Evolutionary conservation across 306 rosid genomes (phyloP).

Genomic region (Pueraria montana): DNA sequence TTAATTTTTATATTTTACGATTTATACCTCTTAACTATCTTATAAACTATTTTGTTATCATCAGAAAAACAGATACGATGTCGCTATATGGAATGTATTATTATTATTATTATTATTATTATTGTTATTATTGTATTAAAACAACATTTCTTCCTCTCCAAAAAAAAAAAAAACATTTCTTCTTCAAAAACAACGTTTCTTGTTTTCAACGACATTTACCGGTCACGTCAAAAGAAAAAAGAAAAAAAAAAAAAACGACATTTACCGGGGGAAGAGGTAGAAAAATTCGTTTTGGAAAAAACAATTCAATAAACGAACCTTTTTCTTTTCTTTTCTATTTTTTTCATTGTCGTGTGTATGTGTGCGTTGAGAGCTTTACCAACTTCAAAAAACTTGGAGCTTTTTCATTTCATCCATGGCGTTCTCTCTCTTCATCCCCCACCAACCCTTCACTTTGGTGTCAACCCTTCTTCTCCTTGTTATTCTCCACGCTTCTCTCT

Average conservation of each 20-base stretch:
- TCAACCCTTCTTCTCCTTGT: constrained; percentile 49
- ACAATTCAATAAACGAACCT: neutral
- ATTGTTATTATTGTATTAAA: too few species aligned
- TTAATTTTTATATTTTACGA: neutral
- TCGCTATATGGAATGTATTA: neutral
- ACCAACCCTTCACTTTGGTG: neutral
- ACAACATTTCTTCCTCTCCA: too few species aligned
- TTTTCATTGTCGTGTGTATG: neutral
- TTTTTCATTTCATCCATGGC: constrained; percentile 42
- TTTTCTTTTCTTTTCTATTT: neutral
- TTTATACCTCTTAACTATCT: neutral
- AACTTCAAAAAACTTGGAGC: constrained; percentile 28
- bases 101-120: neutral
- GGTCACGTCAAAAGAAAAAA: too few species aligned
- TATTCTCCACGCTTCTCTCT: constrained; percentile 38
- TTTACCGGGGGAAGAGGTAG: neutral
- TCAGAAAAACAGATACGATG: neutral
- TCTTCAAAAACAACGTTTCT: neutral
- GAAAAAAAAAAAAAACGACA: neutral
- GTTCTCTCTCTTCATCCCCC: constrained; percentile 25
- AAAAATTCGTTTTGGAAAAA: neutral
- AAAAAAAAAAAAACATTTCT: too few species aligned
- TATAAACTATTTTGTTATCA: neutral
- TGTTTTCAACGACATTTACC: too few species aligned
- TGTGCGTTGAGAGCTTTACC: neutral